Evolutionary conservation across 2,329 filamentous ascomycete species (phyloP).

Genomic region (Hypoxylon rubiginosum): DNA sequence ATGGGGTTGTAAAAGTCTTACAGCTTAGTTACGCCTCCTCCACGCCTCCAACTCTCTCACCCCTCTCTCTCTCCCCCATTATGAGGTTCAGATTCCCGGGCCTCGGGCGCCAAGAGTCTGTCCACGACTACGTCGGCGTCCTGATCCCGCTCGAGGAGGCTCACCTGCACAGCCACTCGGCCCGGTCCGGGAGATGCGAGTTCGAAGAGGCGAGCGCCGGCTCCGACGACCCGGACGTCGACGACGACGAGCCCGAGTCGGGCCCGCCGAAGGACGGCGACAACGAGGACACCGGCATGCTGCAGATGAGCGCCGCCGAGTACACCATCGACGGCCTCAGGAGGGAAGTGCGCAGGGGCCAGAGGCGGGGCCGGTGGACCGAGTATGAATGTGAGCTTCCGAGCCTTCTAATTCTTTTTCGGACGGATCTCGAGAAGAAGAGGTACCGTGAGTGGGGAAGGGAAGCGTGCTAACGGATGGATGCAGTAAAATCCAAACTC

Average conservation of each 20-base stretch:
- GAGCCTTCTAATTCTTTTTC: slow-evolving; percentile 52
- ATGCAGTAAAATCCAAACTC: slow-evolving; percentile 77
- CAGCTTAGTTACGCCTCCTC: neutral
- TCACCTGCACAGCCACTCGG: slow-evolving; percentile 68
- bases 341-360: slow-evolving; percentile 73
- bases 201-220: slow-evolving; percentile 60
- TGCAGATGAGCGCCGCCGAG: slow-evolving; percentile 66
- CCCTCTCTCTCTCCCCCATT: slow-evolving; percentile 3
- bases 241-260: slow-evolving; percentile 46
- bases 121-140: slow-evolving; percentile 65
- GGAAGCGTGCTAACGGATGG: slow-evolving; percentile 15
- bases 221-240: slow-evolving; percentile 47
- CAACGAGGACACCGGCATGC: slow-evolving; percentile 62
- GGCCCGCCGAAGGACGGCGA: slow-evolving; percentile 51
- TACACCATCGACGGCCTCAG: slow-evolving; percentile 79
- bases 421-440: neutral
- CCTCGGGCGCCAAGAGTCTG: slow-evolving; percentile 57
- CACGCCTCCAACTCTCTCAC: slow-evolving; percentile 6
- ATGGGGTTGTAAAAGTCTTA: slow-evolving; percentile 26
- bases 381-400: slow-evolving; percentile 80
- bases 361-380: slow-evolving; percentile 71
- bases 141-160: slow-evolving; percentile 68
- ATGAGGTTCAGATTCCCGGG: slow-evolving; percentile 42
- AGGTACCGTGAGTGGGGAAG: neutral
- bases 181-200: slow-evolving; percentile 60